Percentiles rank a stretch among this genome's conserved stretches.
These are phyloP conservation scores for Aspergillaceae sp. DNA, from an alignment of 2,329 filamentous ascomycete genomes.

Conservation along the genomic window DNA sequence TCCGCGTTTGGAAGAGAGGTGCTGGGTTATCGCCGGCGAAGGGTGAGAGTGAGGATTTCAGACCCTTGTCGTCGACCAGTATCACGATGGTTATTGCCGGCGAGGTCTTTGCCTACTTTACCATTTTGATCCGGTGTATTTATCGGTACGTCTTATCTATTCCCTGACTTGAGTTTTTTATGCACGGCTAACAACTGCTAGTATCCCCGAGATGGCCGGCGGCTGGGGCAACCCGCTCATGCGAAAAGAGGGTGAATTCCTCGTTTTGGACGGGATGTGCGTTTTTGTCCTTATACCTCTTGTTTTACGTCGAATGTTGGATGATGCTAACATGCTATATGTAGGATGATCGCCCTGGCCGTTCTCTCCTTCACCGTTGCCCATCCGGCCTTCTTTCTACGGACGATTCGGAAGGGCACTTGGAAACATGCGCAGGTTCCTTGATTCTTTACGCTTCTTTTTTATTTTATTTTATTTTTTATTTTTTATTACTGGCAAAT, in stretches of 20 bases:
- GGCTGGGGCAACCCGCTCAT: conserved; percentile 42
- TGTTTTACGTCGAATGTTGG: not conserved
- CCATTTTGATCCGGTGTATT: conserved; percentile 36
- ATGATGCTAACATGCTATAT: conserved; percentile 3
- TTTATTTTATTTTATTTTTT: no score
- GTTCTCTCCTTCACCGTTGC: conserved; percentile 33
- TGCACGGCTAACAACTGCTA: conserved; percentile 9
- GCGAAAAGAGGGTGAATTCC: conserved; percentile 40
- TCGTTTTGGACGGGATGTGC: conserved; percentile 42
- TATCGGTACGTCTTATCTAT: conserved; percentile 28
- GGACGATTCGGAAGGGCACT: conserved; percentile 19
- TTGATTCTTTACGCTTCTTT: not conserved
- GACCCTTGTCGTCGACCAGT: conserved; percentile 5
- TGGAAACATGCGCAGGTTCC: not conserved
- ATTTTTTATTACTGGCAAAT: no score
- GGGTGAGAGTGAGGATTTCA: conserved; percentile 13
- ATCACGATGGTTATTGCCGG: conserved; percentile 21
- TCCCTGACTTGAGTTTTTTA: not conserved
- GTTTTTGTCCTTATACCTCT: conserved; percentile 10
- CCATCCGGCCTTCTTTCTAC: conserved; percentile 40
- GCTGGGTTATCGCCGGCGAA: conserved; percentile 20
- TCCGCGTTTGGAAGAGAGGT: conserved; percentile 22
- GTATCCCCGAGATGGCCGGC: conserved; percentile 43
- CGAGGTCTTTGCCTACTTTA: conserved; percentile 30
- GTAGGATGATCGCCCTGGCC: conserved; percentile 40